A percentile compares a stretch with the other conserved stretches of the same genome.
Evolutionary conservation across 495 filamentous ascomycete genomes (phyloP).

Genomic region (Geoglossum glabrum): DNA sequence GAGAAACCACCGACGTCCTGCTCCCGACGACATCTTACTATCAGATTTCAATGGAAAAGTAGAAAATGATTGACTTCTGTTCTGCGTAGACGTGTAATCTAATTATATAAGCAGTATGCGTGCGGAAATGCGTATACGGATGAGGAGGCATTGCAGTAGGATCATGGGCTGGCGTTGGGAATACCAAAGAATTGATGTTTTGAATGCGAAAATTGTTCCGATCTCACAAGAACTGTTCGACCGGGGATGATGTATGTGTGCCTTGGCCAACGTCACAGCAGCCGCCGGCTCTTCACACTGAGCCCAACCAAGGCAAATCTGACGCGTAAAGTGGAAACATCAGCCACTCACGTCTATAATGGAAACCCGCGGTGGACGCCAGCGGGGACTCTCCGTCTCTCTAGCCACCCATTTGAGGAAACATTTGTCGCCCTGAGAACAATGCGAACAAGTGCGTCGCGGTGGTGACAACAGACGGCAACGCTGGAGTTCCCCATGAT

Average conservation of each 20-base stretch:
- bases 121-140: neutral
- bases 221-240: no score
- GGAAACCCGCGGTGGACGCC: no score
- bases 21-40: slow-evolving; percentile 32
- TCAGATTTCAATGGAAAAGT: slow-evolving; percentile 31
- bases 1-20: slow-evolving; percentile 31
- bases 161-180: neutral
- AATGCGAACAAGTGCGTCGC: no score
- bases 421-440: no score
- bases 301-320: neutral
- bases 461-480: neutral
- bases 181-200: neutral
- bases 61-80: slow-evolving; percentile 26
- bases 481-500: neutral
- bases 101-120: neutral
- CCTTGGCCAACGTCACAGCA: neutral
- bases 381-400: no score
- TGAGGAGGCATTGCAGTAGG: neutral
- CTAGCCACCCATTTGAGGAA: no score
- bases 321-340: neutral
- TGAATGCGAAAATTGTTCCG: neutral
- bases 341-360: neutral
- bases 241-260: no score
- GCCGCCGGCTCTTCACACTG: neutral
- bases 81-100: neutral